Evolutionary conservation across 140 eudicot genomes (phyloP), one percentile per base, ranked within the genome.

Genomic region (Anethum foeniculum): DNA sequence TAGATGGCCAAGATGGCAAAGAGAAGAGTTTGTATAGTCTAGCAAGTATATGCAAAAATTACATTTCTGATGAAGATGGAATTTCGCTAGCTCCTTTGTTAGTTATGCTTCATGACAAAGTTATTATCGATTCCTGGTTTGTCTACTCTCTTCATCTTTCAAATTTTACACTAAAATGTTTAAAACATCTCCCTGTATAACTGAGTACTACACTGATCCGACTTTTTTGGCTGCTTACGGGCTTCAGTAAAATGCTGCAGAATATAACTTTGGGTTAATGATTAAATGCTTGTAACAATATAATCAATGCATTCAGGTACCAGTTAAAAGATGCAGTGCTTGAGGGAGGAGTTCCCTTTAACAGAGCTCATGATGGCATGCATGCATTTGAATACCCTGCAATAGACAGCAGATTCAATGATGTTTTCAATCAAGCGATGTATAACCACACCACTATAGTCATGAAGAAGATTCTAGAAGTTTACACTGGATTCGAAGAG

Each of bases 361-460:
- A 85, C 71, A 87, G 41, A 78, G 87, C 85, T 11, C 87, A 85
- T 75, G 90, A 85, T 78, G 90, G 88, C 8, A 12, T 80, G 79
- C 74, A 85, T 67, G 85, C 87, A 67, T 87, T 85, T 85, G 90
- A 85, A 79, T 87, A 87, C 72, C 90, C 71, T 60, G 85, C 82
- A 83, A 85, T 47, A 75, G 90, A 87, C 72, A 74, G 54, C 27
- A 85, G 90, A 56, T 87, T 71, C 75, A 87, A 83, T 56, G 75
- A 87, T 34, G 82, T 85, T 7, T 87, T 87, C 80, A 87, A 85
- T 79, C 83, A 80, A 43, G 56, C 71, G 36, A 87, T 87, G 90
- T 80, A 85, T 78, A 82, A 75, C 64, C 62, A 47, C 79, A 82
- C 88, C 68, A 85, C 72, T 8, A 36, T 82, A 11, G 73, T 78